Conservation (phyloP, 1,284 basidiomycete genomes). For the Rhodotorula sp. region DNA sequence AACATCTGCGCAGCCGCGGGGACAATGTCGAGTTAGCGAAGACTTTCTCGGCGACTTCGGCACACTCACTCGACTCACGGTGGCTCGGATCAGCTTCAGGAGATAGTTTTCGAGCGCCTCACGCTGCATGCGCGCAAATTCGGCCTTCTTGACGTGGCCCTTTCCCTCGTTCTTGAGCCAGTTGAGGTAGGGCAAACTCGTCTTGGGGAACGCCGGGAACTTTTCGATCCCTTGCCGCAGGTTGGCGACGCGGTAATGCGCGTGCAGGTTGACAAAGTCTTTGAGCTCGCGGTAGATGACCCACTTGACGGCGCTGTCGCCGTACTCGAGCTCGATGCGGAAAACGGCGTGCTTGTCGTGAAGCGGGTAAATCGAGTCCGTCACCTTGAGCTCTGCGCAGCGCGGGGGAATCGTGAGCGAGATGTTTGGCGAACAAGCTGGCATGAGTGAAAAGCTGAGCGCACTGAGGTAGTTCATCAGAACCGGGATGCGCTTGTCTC, state of each 20-base stretch:
- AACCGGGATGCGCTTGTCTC: constrained; percentile 41
- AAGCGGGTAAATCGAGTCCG: constrained; percentile 78
- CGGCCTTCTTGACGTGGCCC: constrained; percentile 58
- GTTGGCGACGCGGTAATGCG: constrained; percentile 86
- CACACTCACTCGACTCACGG: constrained; percentile 58
- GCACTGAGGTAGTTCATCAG: constrained; percentile 73
- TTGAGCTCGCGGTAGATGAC: constrained; percentile 85
- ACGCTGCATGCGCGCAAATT: constrained; percentile 76
- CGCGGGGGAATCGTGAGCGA: background rate
- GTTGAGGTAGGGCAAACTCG: constrained; percentile 81
- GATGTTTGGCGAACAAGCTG: too few species aligned
- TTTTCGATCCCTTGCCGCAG: constrained; percentile 50
- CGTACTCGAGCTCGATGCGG: constrained; percentile 87
- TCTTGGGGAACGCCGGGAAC: constrained; percentile 88
- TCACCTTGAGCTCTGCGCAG: constrained; percentile 63
- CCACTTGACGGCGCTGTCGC: constrained; percentile 91
- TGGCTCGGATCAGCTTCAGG: constrained; percentile 79
- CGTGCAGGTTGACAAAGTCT: constrained; percentile 87
- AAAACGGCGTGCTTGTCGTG: constrained; percentile 77
- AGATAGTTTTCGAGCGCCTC: constrained; percentile 85
- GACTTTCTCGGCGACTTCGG: background rate
- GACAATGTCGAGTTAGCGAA: constrained; percentile 11
- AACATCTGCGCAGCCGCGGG: constrained; percentile 70
- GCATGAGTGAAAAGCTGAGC: background rate
- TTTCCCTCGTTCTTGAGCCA: constrained; percentile 52